Conservation (phyloP, 2,329 filamentous ascomycete species). For the Colletotrichum incanum region DNA sequence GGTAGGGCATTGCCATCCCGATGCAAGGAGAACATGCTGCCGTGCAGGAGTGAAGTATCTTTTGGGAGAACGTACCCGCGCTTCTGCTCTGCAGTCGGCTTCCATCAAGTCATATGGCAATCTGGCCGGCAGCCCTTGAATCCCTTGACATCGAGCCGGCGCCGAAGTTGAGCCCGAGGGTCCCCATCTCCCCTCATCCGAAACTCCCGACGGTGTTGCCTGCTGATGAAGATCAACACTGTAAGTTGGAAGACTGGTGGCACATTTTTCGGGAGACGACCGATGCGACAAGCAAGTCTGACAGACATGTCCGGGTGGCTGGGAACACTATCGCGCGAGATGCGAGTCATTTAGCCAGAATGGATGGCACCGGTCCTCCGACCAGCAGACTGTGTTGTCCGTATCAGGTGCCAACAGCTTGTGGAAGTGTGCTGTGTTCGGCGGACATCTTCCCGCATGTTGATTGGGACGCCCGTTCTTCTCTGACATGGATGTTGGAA, state of each 20-base stretch:
- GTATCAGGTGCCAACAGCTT: too few species aligned
- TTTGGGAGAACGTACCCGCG: neutral
- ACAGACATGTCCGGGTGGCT: slow-evolving; percentile 3
- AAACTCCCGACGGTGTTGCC: neutral
- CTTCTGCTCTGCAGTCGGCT: too few species aligned
- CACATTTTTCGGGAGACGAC: slow-evolving; percentile 8
- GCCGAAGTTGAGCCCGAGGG: neutral
- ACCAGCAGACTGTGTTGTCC: neutral
- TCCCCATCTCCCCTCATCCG: neutral
- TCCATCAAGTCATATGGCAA: neutral
- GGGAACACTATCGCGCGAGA: neutral
- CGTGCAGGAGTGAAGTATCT: neutral
- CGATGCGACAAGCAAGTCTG: slow-evolving; percentile 1
- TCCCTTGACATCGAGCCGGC: neutral
- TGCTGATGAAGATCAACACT: slow-evolving; percentile 1
- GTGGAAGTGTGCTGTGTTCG: slow-evolving; percentile 4
- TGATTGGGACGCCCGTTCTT: neutral
- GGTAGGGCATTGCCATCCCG: neutral
- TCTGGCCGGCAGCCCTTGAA: neutral
- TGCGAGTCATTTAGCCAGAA: slow-evolving; percentile 31
- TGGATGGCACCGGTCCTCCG: neutral
- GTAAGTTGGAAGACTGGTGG: neutral
- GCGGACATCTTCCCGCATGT: slow-evolving; percentile 5
- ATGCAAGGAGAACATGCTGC: neutral
- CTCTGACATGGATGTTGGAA: slow-evolving; percentile 4